Base-by-base conservation (phyloP, 2,329 filamentous ascomycete genomes). In the Cercospora nicotianae region DNA sequence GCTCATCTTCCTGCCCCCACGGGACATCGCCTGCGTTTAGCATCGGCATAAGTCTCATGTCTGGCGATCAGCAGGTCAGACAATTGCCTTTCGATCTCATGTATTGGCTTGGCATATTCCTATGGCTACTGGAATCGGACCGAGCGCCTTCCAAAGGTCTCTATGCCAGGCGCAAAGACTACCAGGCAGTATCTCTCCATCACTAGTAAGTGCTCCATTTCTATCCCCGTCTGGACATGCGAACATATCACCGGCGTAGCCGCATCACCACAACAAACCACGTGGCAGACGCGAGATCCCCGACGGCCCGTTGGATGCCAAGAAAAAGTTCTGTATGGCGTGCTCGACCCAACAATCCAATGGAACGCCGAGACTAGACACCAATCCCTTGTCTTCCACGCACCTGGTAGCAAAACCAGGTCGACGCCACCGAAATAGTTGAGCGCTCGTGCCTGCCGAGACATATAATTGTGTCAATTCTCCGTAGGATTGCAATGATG, bases 391-490 rank as follows among this genome's bases (percentile, higher is more conserved):
- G 20, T 53, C 18, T 48, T 26, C 48, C 48, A 28, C 48, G 20
- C 48, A 23, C 48, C 10, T 53, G 48, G 48, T 53, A 53, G 48
- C 48, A 53, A 28, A 39, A 53, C 10, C 20, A 23, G 28, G 20
- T 51, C 45, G 57, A 30, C 36, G 42, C 57, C 58, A 36, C 30
- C 33, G 58, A 63, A 63, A 13, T 60, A 18, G 39, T 26, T 55
- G 23, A 42, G 39, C 55, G 63, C 33, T 63, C 16, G 7, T 59
- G 33, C 42, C 18, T 53, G 48, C 33, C 18, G 51, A 30, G 20
- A 67, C 28, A 60, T 33, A 59, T 28, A 26, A 69, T 65, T 68
- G 51, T 69, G 60, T 67, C 69, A 71, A 69, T 63, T 51, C 51
- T 39, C 45, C 55, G 33, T 55, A 45, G 51, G 28, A 26, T 63